phyloP scores from a whole-genome alignment of 176 grass and related monocot species.

The Oryza rufipogon region DNA sequence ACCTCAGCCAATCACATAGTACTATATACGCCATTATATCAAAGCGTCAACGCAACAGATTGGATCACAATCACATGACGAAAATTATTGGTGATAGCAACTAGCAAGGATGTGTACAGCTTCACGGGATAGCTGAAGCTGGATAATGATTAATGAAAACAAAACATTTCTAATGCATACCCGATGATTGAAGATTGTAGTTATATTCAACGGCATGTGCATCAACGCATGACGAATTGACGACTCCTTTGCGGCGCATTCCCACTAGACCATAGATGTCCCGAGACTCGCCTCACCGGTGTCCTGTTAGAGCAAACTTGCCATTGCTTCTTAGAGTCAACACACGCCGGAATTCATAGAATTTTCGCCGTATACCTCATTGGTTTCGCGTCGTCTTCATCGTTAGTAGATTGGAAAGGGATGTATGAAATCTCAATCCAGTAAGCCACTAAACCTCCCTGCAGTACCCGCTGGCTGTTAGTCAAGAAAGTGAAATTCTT shows the following conservation, averaged over 20 bases:
- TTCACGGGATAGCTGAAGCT: neutral
- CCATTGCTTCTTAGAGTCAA: neutral
- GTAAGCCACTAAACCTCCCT: too few relatives aligned
- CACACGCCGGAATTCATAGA: neutral
- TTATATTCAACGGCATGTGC: neutral
- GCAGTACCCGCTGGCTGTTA: neutral
- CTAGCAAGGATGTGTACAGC: neutral
- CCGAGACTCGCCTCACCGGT: neutral
- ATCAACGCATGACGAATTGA: neutral
- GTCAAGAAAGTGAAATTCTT: neutral
- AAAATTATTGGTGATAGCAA: neutral
- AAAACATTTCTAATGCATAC: neutral
- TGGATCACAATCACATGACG: neutral
- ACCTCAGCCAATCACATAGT: neutral
- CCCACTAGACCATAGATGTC: neutral
- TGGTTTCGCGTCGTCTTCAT: neutral
- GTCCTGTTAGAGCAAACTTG: neutral
- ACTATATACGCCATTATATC: neutral
- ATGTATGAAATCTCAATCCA: neutral
- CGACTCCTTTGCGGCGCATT: neutral
- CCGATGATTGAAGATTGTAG: neutral
- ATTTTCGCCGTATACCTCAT: neutral
- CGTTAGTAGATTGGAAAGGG: neutral
- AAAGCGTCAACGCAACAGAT: neutral
- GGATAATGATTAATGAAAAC: neutral